These are phyloP conservation scores for Cercospora sesami DNA, from an alignment of 2,329 filamentous ascomycete genomes.

Conservation along the genomic window DNA sequence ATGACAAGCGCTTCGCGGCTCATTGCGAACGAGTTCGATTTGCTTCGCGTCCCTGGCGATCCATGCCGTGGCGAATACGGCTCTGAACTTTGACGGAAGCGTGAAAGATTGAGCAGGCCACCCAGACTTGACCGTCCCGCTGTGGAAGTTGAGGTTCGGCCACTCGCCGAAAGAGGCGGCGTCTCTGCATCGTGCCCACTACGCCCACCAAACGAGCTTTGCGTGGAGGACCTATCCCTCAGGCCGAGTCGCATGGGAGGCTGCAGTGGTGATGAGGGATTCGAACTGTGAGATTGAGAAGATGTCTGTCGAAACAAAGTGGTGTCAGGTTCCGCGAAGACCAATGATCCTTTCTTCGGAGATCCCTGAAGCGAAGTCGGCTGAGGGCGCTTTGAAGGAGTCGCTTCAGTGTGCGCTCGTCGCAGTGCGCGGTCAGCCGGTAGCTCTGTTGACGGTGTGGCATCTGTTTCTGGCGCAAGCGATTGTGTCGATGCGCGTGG, in stretches of 20 bases:
- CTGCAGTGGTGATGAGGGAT: slow-evolving; percentile 57
- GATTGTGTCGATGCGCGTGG: slow-evolving; percentile 41
- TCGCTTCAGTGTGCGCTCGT: slow-evolving; percentile 34
- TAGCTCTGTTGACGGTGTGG: slow-evolving; percentile 27
- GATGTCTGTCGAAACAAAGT: slow-evolving; percentile 62
- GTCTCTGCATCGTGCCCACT: slow-evolving; percentile 71
- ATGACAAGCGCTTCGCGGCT: slow-evolving; percentile 68
- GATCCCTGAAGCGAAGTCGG: slow-evolving; percentile 40
- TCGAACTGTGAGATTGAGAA: slow-evolving; percentile 65
- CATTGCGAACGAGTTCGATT: slow-evolving; percentile 79
- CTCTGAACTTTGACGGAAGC: slow-evolving; percentile 80
- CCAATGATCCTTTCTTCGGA: slow-evolving; percentile 50
- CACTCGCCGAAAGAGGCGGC: slow-evolving; percentile 56
- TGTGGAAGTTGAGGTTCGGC: slow-evolving; percentile 77
- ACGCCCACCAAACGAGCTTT: slow-evolving; percentile 72
- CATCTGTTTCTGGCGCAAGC: slow-evolving; percentile 24
- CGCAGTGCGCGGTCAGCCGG: slow-evolving; percentile 21
- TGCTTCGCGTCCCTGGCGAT: slow-evolving; percentile 73
- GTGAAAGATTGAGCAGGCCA: slow-evolving; percentile 75
- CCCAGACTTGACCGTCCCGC: slow-evolving; percentile 89
- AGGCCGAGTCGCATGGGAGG: slow-evolving; percentile 60
- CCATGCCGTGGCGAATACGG: slow-evolving; percentile 65
- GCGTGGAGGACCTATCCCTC: slow-evolving; percentile 81
- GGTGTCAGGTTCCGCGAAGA: slow-evolving; percentile 49
- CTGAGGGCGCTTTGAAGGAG: slow-evolving; percentile 28